These are phyloP conservation scores for Verticillium nubilum DNA, from an alignment of 2,329 filamentous ascomycete genomes.

Conservation along the genomic window DNA sequence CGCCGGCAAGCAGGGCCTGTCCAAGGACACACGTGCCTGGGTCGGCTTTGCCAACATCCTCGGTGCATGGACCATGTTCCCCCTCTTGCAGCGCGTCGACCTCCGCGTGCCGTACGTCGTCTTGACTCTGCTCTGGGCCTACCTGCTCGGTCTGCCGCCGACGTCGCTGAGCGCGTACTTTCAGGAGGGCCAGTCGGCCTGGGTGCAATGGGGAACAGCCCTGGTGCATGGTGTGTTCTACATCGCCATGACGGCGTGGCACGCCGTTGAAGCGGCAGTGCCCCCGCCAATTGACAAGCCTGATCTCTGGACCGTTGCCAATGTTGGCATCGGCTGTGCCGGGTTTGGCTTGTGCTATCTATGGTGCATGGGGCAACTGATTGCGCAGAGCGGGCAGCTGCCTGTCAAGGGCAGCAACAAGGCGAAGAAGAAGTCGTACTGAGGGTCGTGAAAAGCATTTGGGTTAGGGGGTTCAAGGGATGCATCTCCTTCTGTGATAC, in stretches of 20 bases:
- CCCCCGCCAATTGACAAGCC: slow-evolving; percentile 70
- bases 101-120: slow-evolving; percentile 80
- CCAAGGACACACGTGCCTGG: slow-evolving; percentile 76
- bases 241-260: slow-evolving; percentile 72
- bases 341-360: slow-evolving; percentile 85
- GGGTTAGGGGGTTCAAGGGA: not conserved
- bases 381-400: slow-evolving; percentile 53
- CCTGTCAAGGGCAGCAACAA: slow-evolving; percentile 9
- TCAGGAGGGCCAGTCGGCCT: slow-evolving; percentile 38
- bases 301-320: slow-evolving; percentile 90
- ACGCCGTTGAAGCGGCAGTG: slow-evolving; percentile 66
- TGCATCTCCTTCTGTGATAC: not conserved
- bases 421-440: slow-evolving; percentile 1
- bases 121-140: slow-evolving; percentile 83
- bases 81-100: slow-evolving; percentile 79
- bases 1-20: slow-evolving; percentile 70
- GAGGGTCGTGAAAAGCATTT: not conserved
- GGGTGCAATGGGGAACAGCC: slow-evolving; percentile 53
- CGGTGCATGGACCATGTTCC: slow-evolving; percentile 90
- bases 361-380: slow-evolving; percentile 76
- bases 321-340: slow-evolving; percentile 78
- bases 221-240: slow-evolving; percentile 75
- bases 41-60: slow-evolving; percentile 93
- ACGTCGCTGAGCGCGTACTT: slow-evolving; percentile 66
- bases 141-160: slow-evolving; percentile 81